Conservation (phyloP, 176 grass and related monocot species). For the Olyra latifolia region DNA sequence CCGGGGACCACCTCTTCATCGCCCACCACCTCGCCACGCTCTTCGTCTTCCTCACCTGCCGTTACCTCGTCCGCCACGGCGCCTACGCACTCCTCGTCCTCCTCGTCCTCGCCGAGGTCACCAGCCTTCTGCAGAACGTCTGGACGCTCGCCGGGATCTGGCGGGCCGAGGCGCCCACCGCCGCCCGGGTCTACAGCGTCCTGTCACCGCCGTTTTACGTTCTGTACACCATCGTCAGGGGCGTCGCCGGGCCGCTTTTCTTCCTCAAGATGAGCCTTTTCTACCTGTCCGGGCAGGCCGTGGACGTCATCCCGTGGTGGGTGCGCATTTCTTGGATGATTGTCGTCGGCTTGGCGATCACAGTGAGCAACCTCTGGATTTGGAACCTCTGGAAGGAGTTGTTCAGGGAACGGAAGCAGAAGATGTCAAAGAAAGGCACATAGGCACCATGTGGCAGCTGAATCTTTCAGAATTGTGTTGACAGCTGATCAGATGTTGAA, state of each 20-base stretch:
- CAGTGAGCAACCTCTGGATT: slow-evolving; percentile 92
- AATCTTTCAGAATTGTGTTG: slow-evolving; percentile 4
- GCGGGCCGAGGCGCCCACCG: slow-evolving; percentile 61
- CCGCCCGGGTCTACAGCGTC: slow-evolving; percentile 49
- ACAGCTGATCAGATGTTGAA: background rate
- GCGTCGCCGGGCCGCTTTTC: slow-evolving; percentile 67
- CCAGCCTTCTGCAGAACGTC: slow-evolving; percentile 77
- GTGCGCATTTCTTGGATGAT: slow-evolving; percentile 78
- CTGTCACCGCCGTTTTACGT: slow-evolving; percentile 82
- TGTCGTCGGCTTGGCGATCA: slow-evolving; percentile 74
- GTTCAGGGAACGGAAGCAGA: slow-evolving; percentile 51
- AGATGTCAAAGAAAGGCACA: slow-evolving; percentile 49
- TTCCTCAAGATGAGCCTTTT: slow-evolving; percentile 71
- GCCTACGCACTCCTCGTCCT: slow-evolving; percentile 82
- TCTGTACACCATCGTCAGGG: slow-evolving; percentile 82
- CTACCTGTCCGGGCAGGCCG: slow-evolving; percentile 66
- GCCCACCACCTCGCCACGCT: slow-evolving; percentile 95
- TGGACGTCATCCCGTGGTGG: slow-evolving; percentile 81
- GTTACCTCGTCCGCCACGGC: slow-evolving; percentile 72
- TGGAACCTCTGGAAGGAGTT: slow-evolving; percentile 90
- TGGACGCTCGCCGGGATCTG: slow-evolving; percentile 87
- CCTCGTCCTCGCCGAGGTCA: slow-evolving; percentile 79
- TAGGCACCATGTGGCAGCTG: slow-evolving; percentile 30
- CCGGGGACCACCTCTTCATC: slow-evolving; percentile 82
- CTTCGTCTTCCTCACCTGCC: slow-evolving; percentile 91